Percentiles rank a stretch among this genome's conserved stretches.
Conservation (phyloP, 441 rosid genomes). For the Biscutella laevigata region DNA sequence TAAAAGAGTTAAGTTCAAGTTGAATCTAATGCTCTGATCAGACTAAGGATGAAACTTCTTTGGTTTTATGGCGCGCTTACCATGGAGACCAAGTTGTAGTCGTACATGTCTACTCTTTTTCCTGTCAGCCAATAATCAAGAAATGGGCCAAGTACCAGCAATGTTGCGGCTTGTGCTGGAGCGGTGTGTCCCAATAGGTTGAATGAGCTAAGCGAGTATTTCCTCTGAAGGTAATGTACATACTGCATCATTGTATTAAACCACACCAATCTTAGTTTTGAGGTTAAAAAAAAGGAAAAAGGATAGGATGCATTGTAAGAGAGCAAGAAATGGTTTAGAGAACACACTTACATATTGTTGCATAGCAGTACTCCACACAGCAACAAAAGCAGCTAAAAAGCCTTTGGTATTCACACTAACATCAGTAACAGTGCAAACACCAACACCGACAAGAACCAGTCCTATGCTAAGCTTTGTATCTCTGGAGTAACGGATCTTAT, state of each 20-base stretch:
- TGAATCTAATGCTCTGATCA: too few species aligned
- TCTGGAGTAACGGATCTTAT: constrained; percentile 67
- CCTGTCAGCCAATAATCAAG: constrained; percentile 64
- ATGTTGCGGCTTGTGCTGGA: constrained; percentile 68
- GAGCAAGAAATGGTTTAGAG: neutral
- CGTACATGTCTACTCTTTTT: constrained; percentile 48
- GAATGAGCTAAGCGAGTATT: constrained; percentile 58
- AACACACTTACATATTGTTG: constrained; percentile 57
- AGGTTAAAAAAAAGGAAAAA: neutral
- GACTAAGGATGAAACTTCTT: neutral
- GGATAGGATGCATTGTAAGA: neutral
- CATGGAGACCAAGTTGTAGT: constrained; percentile 42
- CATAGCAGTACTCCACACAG: constrained; percentile 69
- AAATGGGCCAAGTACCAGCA: constrained; percentile 57
- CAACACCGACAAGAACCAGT: constrained; percentile 62
- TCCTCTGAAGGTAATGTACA: constrained; percentile 64
- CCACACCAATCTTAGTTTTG: neutral
- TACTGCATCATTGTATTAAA: constrained; percentile 40
- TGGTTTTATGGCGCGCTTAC: constrained; percentile 34
- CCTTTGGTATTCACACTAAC: constrained; percentile 67
- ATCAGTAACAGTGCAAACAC: constrained; percentile 69
- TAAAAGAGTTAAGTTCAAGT: too few species aligned
- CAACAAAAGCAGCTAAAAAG: constrained; percentile 55
- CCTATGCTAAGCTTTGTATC: constrained; percentile 66
- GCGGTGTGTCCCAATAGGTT: constrained; percentile 74